Base-by-base conservation (phyloP, 140 eudicot species). In the Cichorium intybus region DNA sequence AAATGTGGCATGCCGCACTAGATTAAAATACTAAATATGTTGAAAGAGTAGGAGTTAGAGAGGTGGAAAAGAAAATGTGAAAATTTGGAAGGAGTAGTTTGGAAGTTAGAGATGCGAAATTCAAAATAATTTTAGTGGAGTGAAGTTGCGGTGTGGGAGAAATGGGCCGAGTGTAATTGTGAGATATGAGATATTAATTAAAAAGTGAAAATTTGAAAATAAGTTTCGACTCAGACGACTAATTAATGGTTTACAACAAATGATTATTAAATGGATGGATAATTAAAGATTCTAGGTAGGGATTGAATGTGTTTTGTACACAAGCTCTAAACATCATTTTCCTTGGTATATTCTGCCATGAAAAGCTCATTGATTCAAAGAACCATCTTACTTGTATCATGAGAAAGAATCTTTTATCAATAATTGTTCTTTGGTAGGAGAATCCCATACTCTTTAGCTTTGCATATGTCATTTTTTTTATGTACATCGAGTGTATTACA, bases 331-430 rank as follows among this genome's bases (percentile, higher is more conserved):
- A 64, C 72, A 64, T 73, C 68, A 15, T 24, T 73, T 48, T 56
- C 60, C 60, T 47, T 47, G 60, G 73, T 64, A 73, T 73, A 73
- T 73, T 50, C 73, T 64, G 37, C 62, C 56, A 56, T 65, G 52
- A 34, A 52, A 72, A 54, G 55, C 46, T 12, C 51, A 53, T 15
- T 6, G 49, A 64, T 55, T 39, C 68, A 58, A 63, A 66, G 72
- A 43, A 66, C 34, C 60, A 66, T 74, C 60, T 73, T 55, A 64
- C 73, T 64, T 73, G 79, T 22, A 56, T 56, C 48, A 56, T 12
- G 56, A 37, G 79, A 23, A 74, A 66, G 79, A 74, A 74, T 74
- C 48, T 62, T 52, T 35, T 27, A 41, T 23, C 1, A 31, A 53
- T 27, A 39, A 20, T 28, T 53, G 24, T 71, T 27, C 24, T 41